phyloP scores from a whole-genome alignment of 768 basidiomycete species.

The Pholiota molesta region DNA sequence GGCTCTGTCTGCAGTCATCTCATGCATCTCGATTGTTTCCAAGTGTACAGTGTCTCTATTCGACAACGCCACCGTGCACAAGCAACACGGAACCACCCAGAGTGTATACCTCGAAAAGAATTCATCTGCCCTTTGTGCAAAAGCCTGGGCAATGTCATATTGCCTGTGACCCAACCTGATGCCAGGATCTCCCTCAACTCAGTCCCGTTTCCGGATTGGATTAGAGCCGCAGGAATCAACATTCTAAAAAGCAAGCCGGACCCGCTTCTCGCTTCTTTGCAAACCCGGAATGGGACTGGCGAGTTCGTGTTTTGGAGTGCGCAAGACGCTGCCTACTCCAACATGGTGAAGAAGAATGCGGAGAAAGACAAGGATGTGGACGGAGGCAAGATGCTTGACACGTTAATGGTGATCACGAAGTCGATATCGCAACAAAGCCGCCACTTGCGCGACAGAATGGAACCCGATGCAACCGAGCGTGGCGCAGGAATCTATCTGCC shows the following conservation, averaged over 20 bases:
- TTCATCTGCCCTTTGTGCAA: constrained; percentile 98
- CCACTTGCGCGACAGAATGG: constrained; percentile 76
- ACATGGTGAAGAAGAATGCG: constrained; percentile 54
- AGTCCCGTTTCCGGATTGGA: constrained; percentile 84
- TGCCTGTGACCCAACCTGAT: constrained; percentile 71
- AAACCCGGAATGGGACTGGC: constrained; percentile 79
- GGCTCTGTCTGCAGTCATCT: constrained; percentile 92
- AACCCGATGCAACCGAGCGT: constrained; percentile 72
- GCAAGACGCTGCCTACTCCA: constrained; percentile 72
- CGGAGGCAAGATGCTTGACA: constrained; percentile 82
- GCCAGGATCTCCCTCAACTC: constrained; percentile 50
- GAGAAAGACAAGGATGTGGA: constrained; percentile 55
- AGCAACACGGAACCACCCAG: constrained; percentile 91
- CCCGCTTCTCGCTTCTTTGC: constrained; percentile 67
- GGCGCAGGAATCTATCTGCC: constrained; percentile 90
- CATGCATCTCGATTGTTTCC: constrained; percentile 97
- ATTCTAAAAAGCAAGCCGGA: constrained; percentile 86
- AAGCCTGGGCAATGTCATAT: constrained; percentile 90
- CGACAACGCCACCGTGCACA: constrained; percentile 87
- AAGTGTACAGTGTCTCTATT: constrained; percentile 85
- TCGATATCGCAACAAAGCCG: constrained; percentile 84
- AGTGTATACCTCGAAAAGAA: constrained; percentile 91
- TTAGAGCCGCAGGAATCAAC: constrained; percentile 85
- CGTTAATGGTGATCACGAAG: constrained; percentile 77
- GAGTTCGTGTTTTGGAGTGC: constrained; percentile 91